Evolutionary conservation across 495 filamentous ascomycete species (phyloP).

Genomic region (Hyaloscypha bicolor): DNA sequence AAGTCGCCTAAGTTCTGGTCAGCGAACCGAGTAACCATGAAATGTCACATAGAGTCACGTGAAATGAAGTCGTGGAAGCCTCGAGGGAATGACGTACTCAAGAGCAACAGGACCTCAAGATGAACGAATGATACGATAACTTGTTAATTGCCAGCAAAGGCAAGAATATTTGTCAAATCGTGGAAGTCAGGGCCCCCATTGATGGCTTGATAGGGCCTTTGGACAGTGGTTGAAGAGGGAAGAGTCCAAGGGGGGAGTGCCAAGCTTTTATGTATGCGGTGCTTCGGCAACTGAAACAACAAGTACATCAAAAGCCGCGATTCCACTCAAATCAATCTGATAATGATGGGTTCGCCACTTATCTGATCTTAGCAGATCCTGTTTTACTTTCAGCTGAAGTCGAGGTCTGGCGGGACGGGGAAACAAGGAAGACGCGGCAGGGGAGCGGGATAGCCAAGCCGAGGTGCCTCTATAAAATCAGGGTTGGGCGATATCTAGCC

Average conservation of each 20-base stretch:
- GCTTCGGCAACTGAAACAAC: background rate
- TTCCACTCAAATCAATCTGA: background rate
- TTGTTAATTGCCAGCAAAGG: too few species aligned
- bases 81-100: background rate
- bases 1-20: background rate
- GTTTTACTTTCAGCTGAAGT: background rate
- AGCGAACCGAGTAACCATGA: background rate
- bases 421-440: background rate
- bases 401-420: background rate
- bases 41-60: background rate
- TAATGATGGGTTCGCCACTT: too few species aligned
- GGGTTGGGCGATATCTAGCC: background rate
- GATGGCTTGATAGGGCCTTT: background rate
- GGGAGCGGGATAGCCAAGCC: background rate
- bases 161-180: too few species aligned
- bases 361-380: too few species aligned
- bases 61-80: background rate
- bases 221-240: background rate
- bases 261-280: background rate
- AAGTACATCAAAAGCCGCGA: background rate
- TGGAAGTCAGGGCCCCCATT: too few species aligned
- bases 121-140: too few species aligned
- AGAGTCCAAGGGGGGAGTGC: background rate
- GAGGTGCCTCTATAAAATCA: background rate
- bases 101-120: too few species aligned